Evolutionary conservation across 805 yeast species (phyloP), one percentile per base, ranked within the genome.

Genomic region (Soucietia sequanensis): DNA sequence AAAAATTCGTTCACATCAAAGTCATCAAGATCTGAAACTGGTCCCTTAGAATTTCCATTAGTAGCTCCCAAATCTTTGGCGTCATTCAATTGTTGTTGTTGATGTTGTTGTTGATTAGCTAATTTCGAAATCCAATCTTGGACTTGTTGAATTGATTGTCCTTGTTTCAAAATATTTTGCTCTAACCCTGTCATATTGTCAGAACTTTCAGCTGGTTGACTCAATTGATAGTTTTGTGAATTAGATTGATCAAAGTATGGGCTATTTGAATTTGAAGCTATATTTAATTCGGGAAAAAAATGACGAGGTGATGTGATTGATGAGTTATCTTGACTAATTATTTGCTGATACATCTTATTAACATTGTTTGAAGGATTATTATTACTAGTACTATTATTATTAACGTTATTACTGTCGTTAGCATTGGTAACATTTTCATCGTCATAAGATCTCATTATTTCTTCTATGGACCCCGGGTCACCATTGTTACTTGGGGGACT

Each of bases 51-150:
- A 17, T 23, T 41, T 38, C 21, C 42, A n/a, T n/a, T n/a, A n/a
- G n/a, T n/a, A n/a, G n/a, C n/a, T 19, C 27, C 33, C 28, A 29
- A 36, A 32, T 24, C 37, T 34, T 34, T 32, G 4, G 30, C 38
- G 25, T 29, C 38, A 15, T 30, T 41, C 23, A 43, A 19, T 31
- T 40, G 48, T 30, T 41, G 37, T 27, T 50, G 48, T n/a, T 38
- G 43, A 4, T 42, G 41, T 28, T 50, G 56, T 18, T 51, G 56
- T 31, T 51, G 58, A 14, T 41, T 39, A 3, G 55, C 54, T 24
- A 68, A 43, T 39, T 54, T 66, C 34, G 63, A 72, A 30, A 75
- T 65, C 80, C 80, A 75, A 40, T 76, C 80, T 48, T 74, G 77
- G 2, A 74, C 77, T 47, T 75, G 80, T 50, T 65, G 75, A 35